These are phyloP conservation scores for Neospora caninum DNA, from an alignment of 169 alveolate genomes.

Conservation along the genomic window DNA sequence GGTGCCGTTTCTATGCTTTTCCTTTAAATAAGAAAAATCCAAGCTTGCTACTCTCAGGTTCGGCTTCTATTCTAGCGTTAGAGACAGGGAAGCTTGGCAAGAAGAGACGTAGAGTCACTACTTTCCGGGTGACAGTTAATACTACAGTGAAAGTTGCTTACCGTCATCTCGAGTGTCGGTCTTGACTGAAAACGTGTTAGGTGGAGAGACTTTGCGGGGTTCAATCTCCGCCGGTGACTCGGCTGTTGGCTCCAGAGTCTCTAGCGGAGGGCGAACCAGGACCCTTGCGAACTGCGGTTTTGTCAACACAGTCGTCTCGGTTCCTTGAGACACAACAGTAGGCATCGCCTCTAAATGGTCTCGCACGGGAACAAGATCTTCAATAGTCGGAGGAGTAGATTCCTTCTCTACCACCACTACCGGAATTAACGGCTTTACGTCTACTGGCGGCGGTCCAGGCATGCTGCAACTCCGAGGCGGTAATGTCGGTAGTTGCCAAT, in stretches of 20 bases:
- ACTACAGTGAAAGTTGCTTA: background rate
- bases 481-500: background rate
- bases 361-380: slow-evolving; percentile 7
- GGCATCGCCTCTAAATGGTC: background rate
- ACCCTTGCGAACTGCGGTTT: background rate
- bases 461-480: slow-evolving; percentile 8
- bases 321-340: no score
- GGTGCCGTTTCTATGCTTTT: no score
- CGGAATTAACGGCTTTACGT: slow-evolving; percentile 1
- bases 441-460: background rate
- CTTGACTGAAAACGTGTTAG: background rate
- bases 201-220: background rate
- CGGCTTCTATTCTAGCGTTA: no score
- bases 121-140: no score
- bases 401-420: background rate
- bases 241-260: background rate
- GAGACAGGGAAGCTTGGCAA: no score
- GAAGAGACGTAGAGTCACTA: no score
- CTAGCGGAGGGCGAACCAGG: background rate
- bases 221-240: background rate
- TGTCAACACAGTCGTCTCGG: no score
- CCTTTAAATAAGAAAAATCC: no score
- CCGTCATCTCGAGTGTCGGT: background rate
- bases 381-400: background rate
- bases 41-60: no score